Conservation (phyloP, 495 filamentous ascomycete genomes). For the Aspergillus affinis region DNA sequence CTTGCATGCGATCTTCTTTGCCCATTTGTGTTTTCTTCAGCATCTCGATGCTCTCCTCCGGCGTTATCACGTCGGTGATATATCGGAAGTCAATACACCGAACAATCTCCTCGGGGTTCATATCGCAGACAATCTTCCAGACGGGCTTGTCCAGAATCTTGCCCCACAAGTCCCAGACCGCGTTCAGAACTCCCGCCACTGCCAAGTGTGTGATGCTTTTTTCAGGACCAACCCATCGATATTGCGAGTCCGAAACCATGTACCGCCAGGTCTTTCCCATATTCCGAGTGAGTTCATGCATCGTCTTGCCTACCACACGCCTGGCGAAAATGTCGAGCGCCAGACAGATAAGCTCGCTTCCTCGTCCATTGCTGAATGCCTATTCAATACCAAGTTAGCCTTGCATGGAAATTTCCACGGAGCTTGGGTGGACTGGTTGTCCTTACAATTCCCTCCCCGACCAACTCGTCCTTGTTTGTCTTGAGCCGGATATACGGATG, state of each 20-base stretch:
- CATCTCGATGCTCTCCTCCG: constrained; percentile 75
- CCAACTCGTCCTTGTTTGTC: background rate
- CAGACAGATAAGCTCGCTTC: constrained; percentile 88
- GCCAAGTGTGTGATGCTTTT: constrained; percentile 95
- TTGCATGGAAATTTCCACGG: too few species aligned
- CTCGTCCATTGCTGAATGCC: constrained; percentile 96
- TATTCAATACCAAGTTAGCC: constrained; percentile 25
- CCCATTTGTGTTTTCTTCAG: constrained; percentile 59
- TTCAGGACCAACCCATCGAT: constrained; percentile 94
- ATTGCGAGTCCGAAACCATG: constrained; percentile 83
- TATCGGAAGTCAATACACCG: constrained; percentile 90
- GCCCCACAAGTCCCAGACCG: constrained; percentile 93
- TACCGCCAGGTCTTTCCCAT: constrained; percentile 91
- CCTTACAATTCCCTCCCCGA: background rate
- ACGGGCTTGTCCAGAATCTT: constrained; percentile 83
- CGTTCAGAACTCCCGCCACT: constrained; percentile 86
- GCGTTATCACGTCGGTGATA: constrained; percentile 87
- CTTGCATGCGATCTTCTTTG: constrained; percentile 65
- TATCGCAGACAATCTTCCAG: constrained; percentile 86
- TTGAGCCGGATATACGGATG: background rate
- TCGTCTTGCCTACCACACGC: constrained; percentile 68
- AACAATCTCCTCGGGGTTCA: constrained; percentile 84
- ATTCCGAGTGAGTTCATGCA: constrained; percentile 72
- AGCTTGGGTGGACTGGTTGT: too few species aligned
- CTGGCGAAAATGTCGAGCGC: constrained; percentile 76